These are phyloP conservation scores for Aspergillus leporis DNA, from an alignment of 495 filamentous ascomycete species.

Conservation along the genomic window DNA sequence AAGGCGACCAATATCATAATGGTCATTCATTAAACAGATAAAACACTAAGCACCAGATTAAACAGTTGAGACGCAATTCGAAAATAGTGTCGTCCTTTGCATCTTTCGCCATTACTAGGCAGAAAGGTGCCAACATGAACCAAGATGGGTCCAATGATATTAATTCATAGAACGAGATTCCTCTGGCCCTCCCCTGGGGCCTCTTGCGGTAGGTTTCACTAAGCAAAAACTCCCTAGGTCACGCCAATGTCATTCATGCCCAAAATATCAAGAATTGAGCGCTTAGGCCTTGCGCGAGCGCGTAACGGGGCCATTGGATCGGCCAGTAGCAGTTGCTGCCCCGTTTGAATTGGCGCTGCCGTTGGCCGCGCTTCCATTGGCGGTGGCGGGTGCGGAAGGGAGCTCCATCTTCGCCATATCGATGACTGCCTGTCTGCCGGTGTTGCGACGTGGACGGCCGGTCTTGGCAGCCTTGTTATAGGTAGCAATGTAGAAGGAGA, in stretches of 20 bases:
- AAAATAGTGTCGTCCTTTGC: conserved; percentile 6
- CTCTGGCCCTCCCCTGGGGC: background rate
- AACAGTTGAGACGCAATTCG: conserved; percentile 5
- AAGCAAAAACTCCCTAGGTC: background rate
- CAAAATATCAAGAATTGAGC: background rate
- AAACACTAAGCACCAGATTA: conserved; percentile 20
- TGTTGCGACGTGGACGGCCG: conserved; percentile 51
- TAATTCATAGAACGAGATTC: background rate
- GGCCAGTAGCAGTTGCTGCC: conserved; percentile 33
- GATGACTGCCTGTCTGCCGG: conserved; percentile 51
- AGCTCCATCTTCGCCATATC: conserved; percentile 57
- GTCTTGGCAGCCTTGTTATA: conserved; percentile 85
- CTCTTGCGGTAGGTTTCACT: background rate
- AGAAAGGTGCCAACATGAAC: background rate
- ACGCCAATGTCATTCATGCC: background rate
- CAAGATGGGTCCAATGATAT: conserved; percentile 1
- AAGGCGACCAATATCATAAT: conserved; percentile 41
- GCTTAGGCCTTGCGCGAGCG: conserved; percentile 52
- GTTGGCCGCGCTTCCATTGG: conserved; percentile 19
- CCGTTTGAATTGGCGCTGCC: conserved; percentile 37
- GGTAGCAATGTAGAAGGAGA: conserved; percentile 96
- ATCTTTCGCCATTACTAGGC: background rate
- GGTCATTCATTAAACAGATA: conserved; percentile 50
- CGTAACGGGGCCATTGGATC: conserved; percentile 48
- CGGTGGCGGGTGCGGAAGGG: conserved; percentile 29